Evolutionary conservation across 768 basidiomycete species (phyloP).

Genomic region (Kwoniella mangroviensis): DNA sequence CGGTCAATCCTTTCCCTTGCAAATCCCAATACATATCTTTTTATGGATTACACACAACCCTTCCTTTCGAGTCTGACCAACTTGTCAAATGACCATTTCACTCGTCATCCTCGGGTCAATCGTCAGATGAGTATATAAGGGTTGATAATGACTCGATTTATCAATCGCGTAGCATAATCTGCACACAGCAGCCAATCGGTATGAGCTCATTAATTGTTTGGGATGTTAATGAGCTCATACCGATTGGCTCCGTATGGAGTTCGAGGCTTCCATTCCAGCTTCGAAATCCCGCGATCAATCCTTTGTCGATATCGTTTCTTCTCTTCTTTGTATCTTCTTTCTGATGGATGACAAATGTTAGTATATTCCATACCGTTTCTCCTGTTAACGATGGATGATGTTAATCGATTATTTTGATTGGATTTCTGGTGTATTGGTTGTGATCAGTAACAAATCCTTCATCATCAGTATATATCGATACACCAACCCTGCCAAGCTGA

Average conservation of each 20-base stretch:
- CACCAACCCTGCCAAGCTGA: too few species aligned
- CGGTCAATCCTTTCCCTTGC: neutral
- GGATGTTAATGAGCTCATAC: neutral
- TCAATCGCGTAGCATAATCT: slow-evolving; percentile 8
- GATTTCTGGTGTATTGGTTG: too few species aligned
- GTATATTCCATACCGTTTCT: too few species aligned
- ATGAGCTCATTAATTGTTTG: neutral
- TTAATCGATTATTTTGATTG: too few species aligned
- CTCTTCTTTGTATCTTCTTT: neutral
- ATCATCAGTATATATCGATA: too few species aligned
- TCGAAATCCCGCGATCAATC: slow-evolving; percentile 3
- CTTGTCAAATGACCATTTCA: neutral
- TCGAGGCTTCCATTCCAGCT: slow-evolving; percentile 14
- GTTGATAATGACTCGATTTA: neutral
- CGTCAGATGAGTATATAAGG: neutral
- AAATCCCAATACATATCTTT: neutral
- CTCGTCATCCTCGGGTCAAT: neutral
- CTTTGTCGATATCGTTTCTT: neutral
- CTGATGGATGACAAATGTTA: too few species aligned
- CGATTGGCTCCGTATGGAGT: neutral
- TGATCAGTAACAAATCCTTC: too few species aligned
- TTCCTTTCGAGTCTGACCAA: neutral
- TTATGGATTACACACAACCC: neutral
- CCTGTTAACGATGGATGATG: neutral
- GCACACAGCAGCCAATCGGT: slow-evolving; percentile 4